These are phyloP conservation scores for Aureobasidium musti DNA, from an alignment of 2,329 filamentous ascomycete species.

Conservation along the genomic window DNA sequence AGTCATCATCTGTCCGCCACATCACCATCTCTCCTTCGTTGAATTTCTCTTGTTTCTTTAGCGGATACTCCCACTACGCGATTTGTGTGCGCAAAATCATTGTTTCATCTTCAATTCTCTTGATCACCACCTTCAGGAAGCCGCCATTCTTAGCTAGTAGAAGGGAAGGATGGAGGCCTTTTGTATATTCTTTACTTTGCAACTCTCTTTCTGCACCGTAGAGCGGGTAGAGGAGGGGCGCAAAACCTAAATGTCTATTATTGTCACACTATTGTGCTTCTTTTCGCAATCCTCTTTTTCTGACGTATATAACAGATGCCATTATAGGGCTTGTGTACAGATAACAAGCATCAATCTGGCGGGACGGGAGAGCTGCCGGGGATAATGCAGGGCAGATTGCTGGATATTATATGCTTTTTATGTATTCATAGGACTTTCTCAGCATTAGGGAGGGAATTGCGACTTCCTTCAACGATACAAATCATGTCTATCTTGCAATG, in stretches of 20 bases:
- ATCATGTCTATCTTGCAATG: too few species aligned
- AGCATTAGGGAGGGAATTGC: too few species aligned
- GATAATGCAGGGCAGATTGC: background rate
- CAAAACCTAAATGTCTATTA: constrained; percentile 1
- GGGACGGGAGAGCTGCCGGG: background rate
- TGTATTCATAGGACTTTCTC: too few species aligned
- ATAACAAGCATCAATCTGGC: constrained; percentile 6
- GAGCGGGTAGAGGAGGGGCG: background rate
- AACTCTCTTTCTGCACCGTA: background rate
- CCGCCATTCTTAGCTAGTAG: background rate
- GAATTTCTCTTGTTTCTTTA: constrained; percentile 13
- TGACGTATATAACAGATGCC: background rate
- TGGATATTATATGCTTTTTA: background rate
- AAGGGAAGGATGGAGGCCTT: background rate
- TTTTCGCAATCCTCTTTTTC: background rate
- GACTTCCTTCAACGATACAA: too few species aligned
- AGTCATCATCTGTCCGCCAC: background rate
- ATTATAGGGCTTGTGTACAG: background rate
- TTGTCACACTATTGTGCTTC: background rate
- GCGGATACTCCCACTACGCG: constrained; percentile 23
- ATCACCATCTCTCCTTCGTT: background rate
- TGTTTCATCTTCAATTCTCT: background rate
- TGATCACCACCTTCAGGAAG: background rate
- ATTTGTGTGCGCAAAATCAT: constrained; percentile 3
- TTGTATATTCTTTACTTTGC: constrained; percentile 6